Conservation (phyloP, 306 rosid species). For the Astragalus glycyphyllos region DNA sequence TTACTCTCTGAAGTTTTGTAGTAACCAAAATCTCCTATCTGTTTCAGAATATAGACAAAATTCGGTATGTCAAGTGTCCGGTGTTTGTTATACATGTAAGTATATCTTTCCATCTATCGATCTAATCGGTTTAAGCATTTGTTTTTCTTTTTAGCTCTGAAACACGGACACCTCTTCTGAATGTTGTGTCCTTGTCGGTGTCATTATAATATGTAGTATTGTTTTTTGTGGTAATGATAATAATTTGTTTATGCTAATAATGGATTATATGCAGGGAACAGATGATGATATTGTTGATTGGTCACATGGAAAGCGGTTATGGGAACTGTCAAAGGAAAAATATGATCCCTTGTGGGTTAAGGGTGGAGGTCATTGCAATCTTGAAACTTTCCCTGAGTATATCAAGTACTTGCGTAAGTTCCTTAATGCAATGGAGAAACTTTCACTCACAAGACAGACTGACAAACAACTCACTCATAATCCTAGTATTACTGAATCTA, state of each 20-base stretch:
- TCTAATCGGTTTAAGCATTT: neutral
- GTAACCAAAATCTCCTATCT: conserved; percentile 43
- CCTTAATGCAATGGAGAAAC: conserved; percentile 89
- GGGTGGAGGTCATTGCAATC: conserved; percentile 99
- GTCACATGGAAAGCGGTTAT: conserved; percentile 95
- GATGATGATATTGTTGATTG: conserved; percentile 90
- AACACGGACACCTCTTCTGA: too few species aligned
- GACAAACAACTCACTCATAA: conserved; percentile 67
- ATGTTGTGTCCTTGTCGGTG: too few species aligned
- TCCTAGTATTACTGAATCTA: conserved; percentile 77
- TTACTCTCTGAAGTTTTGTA: conserved; percentile 30
- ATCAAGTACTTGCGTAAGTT: conserved; percentile 91
- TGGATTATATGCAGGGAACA: conserved; percentile 77
- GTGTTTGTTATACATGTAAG: conserved; percentile 97
- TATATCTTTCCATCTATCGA: conserved; percentile 35
- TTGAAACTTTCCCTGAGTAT: conserved; percentile 92
- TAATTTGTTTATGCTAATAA: conserved; percentile 37
- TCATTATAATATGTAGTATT: conserved; percentile 13
- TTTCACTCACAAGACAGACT: conserved; percentile 49
- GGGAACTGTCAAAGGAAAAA: conserved; percentile 98
- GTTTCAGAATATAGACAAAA: conserved; percentile 94
- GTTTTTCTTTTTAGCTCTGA: too few species aligned
- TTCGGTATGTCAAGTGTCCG: conserved; percentile 78
- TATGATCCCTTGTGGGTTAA: conserved; percentile 96
- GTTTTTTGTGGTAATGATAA: too few species aligned